phyloP scores from a whole-genome alignment of 345 rosid genomes.

The Turnera subulata region DNA sequence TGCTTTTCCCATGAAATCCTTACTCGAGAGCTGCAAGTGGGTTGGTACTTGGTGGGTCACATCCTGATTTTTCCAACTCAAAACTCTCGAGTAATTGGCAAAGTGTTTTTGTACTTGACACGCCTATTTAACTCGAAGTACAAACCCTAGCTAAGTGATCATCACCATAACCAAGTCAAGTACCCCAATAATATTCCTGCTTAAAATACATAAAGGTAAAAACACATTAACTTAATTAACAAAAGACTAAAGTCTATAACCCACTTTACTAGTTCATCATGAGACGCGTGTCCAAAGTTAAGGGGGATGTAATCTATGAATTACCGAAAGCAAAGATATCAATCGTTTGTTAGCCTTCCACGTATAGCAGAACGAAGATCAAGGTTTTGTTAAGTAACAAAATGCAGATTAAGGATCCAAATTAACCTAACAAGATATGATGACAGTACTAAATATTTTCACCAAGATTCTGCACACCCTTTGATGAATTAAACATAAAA shows the following conservation, averaged over 20 bases:
- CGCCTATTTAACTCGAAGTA: too few species aligned
- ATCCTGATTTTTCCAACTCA: conserved; percentile 25
- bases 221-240: conserved; percentile 5
- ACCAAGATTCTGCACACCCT: not conserved
- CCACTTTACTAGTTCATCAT: conserved; percentile 17
- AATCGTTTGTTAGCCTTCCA: conserved; percentile 14
- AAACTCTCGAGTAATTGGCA: not conserved
- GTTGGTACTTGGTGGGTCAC: conserved; percentile 29
- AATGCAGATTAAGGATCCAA: not conserved
- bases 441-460: not conserved
- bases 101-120: too few species aligned
- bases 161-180: too few species aligned
- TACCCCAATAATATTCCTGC: too few species aligned
- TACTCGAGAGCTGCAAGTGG: conserved; percentile 25
- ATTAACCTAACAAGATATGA: not conserved
- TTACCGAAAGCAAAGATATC: conserved; percentile 20
- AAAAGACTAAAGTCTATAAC: conserved; percentile 10
- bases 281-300: conserved; percentile 28
- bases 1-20: conserved; percentile 33
- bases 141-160: not conserved
- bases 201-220: too few species aligned
- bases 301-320: conserved; percentile 5
- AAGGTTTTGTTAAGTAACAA: not conserved
- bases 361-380: conserved; percentile 16
- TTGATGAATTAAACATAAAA: too few species aligned